These are phyloP conservation scores for Pichia thaimueangensis DNA, from an alignment of 805 yeast genomes.

Conservation along the genomic window DNA sequence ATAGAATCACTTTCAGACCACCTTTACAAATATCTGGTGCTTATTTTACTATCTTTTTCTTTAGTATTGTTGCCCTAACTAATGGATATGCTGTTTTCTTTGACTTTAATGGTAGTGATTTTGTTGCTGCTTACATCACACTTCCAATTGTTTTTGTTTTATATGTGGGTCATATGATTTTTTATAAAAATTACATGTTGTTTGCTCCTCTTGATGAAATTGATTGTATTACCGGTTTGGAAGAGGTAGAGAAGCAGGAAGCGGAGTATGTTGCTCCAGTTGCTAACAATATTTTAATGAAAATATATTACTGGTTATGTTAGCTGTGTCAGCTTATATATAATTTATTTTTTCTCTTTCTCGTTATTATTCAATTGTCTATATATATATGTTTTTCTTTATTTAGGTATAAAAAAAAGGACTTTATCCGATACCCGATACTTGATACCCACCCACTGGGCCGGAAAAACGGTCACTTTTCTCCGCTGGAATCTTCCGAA, in stretches of 20 bases:
- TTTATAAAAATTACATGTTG: conserved; percentile 39
- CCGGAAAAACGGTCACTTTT: no score
- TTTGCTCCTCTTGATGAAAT: conserved; percentile 49
- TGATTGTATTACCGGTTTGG: conserved; percentile 57
- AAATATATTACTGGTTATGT: conserved; percentile 40
- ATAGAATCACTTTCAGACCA: conserved; percentile 54
- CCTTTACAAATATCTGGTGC: conserved; percentile 52
- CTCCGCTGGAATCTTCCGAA: no score
- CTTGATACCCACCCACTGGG: no score
- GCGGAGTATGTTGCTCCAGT: conserved; percentile 32
- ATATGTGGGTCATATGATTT: conserved; percentile 53
- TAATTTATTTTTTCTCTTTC: no score
- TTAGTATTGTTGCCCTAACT: conserved; percentile 50
- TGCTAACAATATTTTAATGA: conserved; percentile 37
- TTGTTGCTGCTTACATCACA: conserved; percentile 68
- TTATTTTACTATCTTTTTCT: conserved; percentile 41
- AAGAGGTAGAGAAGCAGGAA: conserved; percentile 50
- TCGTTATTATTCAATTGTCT: no score
- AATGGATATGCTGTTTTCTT: conserved; percentile 69
- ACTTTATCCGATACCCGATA: no score
- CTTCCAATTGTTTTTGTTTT: conserved; percentile 48
- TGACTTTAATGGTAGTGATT: conserved; percentile 47
- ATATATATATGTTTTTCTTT: no score
- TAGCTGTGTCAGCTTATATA: no score
- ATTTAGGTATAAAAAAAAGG: no score